Conservation (phyloP, 371 early-diverging fungal species). For the Mucor lusitanicus region DNA sequence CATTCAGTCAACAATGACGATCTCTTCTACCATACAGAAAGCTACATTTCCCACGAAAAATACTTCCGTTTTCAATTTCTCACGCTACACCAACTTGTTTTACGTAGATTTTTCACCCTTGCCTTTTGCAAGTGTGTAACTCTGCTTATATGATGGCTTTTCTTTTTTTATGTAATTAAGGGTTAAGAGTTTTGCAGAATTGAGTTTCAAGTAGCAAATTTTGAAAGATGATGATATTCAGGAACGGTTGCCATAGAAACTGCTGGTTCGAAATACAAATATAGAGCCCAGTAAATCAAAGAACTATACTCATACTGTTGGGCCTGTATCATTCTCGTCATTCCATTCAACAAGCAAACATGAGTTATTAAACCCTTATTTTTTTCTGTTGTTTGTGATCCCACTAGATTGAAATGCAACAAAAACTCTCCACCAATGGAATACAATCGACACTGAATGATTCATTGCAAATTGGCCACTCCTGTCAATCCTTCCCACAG, state of each 20-base stretch:
- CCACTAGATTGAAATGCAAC: not conserved
- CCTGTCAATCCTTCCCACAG: constrained; percentile 19
- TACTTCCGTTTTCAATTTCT: not conserved
- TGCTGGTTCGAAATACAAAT: not conserved
- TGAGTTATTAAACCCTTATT: not conserved
- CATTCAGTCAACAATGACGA: not conserved
- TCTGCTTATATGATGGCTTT: not conserved
- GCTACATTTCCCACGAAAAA: not conserved
- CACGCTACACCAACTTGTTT: not conserved
- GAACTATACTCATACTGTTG: not conserved
- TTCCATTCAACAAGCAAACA: not conserved
- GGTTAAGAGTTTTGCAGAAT: not conserved
- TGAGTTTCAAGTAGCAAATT: not conserved
- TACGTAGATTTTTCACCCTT: not conserved
- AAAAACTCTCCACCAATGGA: constrained; percentile 12
- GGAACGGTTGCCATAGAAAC: not conserved
- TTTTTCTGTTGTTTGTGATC: not conserved
- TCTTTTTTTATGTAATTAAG: not conserved
- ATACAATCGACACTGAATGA: constrained; percentile 4
- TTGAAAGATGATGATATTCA: not conserved
- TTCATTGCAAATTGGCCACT: constrained; percentile 19
- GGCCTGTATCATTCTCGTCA: not conserved
- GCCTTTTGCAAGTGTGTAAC: not conserved
- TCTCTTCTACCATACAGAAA: not conserved
- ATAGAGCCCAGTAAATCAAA: not conserved